Base-by-base conservation (phyloP, 176 grass and related monocot species). In the Triticum turgidum region DNA sequence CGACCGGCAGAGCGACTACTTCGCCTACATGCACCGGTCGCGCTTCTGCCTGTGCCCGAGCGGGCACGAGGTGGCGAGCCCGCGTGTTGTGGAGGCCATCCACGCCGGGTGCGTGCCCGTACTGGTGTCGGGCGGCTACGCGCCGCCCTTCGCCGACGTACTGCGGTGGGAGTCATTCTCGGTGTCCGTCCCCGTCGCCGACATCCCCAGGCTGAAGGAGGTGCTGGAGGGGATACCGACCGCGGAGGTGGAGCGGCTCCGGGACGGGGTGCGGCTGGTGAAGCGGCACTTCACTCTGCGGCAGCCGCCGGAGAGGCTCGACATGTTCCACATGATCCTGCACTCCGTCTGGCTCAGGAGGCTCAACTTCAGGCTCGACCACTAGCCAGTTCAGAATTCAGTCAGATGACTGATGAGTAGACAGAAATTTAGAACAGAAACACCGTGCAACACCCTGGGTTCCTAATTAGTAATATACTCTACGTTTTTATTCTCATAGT, bases 21-120 rank as follows among this genome's bases (percentile, higher is more conserved):
- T 86, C 87, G 51, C 58, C 0, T 91, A 62, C 85, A 89, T 94
- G 90, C 82, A 87, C 61, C 63, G 65, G 0, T 86, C 92, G 29
- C 90, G 92, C 25, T 94, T 97, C 79, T 97, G 95, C 79, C 85
- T 94, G 35, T 97, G 92, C 88, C 95, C 92, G 7, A 97, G 95
- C 73, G 87, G 92, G 65, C 83, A 70, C 64, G 88, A 94, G 90
- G 95, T 97, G 66, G 92, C 95, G 69, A 97, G 92, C 84, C 88
- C 90, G 45, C 72, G 92, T 6, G 79, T 97, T 22, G 95, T 94
- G 33, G 95, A 97, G 85, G 87, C 95, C 18, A 88, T 97, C 85
- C 93, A 87, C 39, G 91, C 90, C 8, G 95, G 86, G 47, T 97
- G 95, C 65, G 85, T 94, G 11, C 95, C 92, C 1, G 92, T 94